Evolutionary conservation across 2,329 filamentous ascomycete species (phyloP).

Genomic region (Aspergillus fischeri): DNA sequence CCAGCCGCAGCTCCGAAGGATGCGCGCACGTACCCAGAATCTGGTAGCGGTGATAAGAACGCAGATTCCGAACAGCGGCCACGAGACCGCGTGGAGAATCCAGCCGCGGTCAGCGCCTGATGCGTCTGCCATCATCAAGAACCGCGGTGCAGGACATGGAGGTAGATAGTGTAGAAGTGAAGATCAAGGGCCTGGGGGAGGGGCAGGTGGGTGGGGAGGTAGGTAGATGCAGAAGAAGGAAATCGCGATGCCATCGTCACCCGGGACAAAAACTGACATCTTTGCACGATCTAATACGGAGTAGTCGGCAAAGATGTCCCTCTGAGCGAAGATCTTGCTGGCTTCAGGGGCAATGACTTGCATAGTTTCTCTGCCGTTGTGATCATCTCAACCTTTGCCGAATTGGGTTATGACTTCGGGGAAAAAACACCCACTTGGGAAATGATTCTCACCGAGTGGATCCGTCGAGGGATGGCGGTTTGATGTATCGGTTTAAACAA

Average conservation of each 20-base stretch:
- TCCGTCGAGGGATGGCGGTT: too few relatives aligned
- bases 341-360: background rate
- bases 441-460: background rate
- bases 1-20: conserved; percentile 8
- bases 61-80: conserved; percentile 5
- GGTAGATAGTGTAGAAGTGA: background rate
- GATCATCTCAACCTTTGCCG: background rate
- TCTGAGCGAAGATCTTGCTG: background rate
- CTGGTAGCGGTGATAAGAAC: background rate
- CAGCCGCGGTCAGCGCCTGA: conserved; percentile 4
- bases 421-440: background rate
- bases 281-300: background rate
- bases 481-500: background rate
- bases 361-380: background rate
- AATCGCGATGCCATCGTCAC: background rate
- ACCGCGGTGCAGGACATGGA: background rate
- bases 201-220: too few relatives aligned
- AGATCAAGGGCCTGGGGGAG: background rate
- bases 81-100: conserved; percentile 10
- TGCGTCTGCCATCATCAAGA: background rate
- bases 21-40: conserved; percentile 6
- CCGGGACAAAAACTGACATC: background rate
- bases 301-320: background rate
- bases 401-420: background rate
- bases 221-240: background rate